Base-by-base conservation (phyloP, 164 flowering plant species). In the Liquidambar formosana region DNA sequence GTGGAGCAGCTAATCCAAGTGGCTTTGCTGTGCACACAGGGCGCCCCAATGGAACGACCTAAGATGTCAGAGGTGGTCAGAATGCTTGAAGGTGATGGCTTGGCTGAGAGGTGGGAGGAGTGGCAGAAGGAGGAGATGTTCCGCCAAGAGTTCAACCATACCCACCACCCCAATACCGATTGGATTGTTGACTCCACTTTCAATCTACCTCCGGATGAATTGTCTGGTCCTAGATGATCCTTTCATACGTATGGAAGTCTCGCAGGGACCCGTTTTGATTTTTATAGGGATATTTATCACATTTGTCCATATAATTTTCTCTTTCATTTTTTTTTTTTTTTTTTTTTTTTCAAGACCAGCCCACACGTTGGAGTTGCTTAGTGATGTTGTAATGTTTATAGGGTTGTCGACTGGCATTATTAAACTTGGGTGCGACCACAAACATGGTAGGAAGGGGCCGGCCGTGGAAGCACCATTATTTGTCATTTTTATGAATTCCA, bases 201-300 rank as follows among this genome's bases (percentile, higher is more conserved):
- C 11, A 72, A 68, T 43, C 72, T 76, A 41, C 74, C 65, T 23
- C 74, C 83, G 0, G 74, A 71, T 57, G 79, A 76, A 59, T 65
- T 80, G 45, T 80, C 83, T 0, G 83, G 83, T 68, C 83, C 83
- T 26, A 80, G 83, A 51, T 80, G 80, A 80, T 45, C 53, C 21
- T 59, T 60, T 33, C 70, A 25, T 6, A 33, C 6, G 6, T 33
- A 33, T 33, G 6, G 6, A 33, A 6, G 41, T n/a, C n/a, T n/a
- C 41, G 2, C 41, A 33, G 41, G 2, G 41, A 2, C 2, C 41
- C 2, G 2, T 33, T 33, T 33, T 2, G 2, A 2, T 33, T 33
- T 6, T 33, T 33, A 33, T 33, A 33, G 41, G 2, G 41, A 33
- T 33, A 6, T 33, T 33, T 33, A 33, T 33, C 41, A 33, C 41